Percentiles rank a stretch among this genome's conserved stretches.
These are phyloP conservation scores for Phascolomyces articulosus DNA, from an alignment of 371 early-diverging fungal genomes.

Conservation along the genomic window DNA sequence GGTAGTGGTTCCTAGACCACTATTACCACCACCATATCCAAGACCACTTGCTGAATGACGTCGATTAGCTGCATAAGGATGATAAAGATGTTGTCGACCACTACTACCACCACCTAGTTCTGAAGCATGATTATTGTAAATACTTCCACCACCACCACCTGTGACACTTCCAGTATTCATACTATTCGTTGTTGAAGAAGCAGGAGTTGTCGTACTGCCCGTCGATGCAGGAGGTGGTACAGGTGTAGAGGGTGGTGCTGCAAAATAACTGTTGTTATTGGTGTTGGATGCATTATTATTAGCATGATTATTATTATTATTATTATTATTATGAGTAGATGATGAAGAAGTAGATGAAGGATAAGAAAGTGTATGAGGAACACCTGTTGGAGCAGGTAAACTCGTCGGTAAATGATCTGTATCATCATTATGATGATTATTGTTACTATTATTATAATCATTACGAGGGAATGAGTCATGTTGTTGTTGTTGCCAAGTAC, in stretches of 20 bases:
- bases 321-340: background rate
- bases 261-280: conserved; percentile 8
- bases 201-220: background rate
- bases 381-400: conserved; percentile 8
- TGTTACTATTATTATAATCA: conserved; percentile 1
- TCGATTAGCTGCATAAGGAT: conserved; percentile 13
- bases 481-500: conserved; percentile 16
- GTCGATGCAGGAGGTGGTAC: conserved; percentile 11
- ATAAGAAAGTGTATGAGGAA: background rate
- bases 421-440: background rate
- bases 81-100: conserved; percentile 14
- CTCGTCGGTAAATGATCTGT: conserved; percentile 8
- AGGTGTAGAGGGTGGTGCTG: conserved; percentile 17
- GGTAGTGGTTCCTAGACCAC: too few species aligned
- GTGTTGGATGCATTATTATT: background rate
- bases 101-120: background rate
- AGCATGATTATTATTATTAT: background rate
- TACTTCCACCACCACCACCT: background rate
- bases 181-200: background rate
- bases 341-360: background rate
- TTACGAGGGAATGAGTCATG: background rate
- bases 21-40: conserved; percentile 5
- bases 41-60: conserved; percentile 14
- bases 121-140: background rate
- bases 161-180: background rate